These are phyloP conservation scores for Cytospora schulzeri DNA, from an alignment of 2,329 filamentous ascomycete genomes.

Conservation along the genomic window DNA sequence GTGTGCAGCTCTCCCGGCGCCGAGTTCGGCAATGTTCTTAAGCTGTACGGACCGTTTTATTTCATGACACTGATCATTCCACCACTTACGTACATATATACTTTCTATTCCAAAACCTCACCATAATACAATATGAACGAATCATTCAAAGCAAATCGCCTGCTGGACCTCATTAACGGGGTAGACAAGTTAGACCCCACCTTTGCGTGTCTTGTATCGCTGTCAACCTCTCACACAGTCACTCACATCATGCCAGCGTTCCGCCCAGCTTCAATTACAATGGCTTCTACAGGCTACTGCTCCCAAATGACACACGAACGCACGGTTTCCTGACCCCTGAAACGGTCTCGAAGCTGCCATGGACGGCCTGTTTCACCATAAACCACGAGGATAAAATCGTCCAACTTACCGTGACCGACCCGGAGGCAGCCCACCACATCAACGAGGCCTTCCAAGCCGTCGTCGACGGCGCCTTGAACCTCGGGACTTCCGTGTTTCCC, in stretches of 20 bases:
- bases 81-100: background rate
- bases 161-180: constrained; percentile 14
- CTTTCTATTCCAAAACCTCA: no score
- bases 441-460: constrained; percentile 44
- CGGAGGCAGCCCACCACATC: constrained; percentile 28
- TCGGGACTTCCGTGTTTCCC: constrained; percentile 33
- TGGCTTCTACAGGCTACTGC: constrained; percentile 32
- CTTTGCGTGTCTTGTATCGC: background rate
- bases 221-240: background rate
- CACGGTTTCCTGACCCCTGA: constrained; percentile 35
- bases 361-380: constrained; percentile 45
- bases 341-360: constrained; percentile 32
- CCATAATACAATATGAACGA: background rate
- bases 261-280: constrained; percentile 33
- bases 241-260: constrained; percentile 31
- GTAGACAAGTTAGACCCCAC: constrained; percentile 17
- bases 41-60: background rate
- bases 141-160: background rate
- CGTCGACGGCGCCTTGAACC: constrained; percentile 42
- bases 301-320: constrained; percentile 33
- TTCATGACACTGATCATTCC: background rate
- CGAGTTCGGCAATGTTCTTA: background rate
- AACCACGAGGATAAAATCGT: constrained; percentile 38
- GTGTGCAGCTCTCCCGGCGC: background rate
- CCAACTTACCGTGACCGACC: constrained; percentile 32